Evolutionary conservation across 352 stramenopile species (phyloP).

Genomic region (Saprolegnia diclina): DNA sequence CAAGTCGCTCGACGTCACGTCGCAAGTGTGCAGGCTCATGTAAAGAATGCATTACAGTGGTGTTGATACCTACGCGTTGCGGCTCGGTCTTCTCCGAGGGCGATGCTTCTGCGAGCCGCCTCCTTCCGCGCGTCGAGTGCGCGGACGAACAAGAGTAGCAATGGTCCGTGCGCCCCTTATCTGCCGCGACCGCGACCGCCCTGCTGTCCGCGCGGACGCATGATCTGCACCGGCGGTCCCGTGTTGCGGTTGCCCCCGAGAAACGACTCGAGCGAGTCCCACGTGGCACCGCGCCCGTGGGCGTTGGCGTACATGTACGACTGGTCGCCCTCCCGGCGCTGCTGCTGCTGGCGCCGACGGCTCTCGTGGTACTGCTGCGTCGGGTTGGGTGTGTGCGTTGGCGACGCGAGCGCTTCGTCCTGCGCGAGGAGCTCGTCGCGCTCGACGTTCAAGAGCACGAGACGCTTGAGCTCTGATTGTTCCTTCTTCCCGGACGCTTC

Average conservation of each 20-base stretch:
- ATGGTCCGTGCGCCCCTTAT: background rate
- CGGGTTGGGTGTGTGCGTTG: conserved; percentile 8
- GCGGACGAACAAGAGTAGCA: background rate
- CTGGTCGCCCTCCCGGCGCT: background rate
- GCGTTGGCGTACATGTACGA: conserved; percentile 20
- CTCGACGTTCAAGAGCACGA: conserved; percentile 83
- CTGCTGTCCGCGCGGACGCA: background rate
- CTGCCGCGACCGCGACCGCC: conserved; percentile 14
- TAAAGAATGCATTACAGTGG: conserved; percentile 29
- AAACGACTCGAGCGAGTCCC: conserved; percentile 23
- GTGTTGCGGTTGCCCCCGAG: background rate
- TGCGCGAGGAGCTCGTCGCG: conserved; percentile 63
- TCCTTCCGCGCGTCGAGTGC: background rate
- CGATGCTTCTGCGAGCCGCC: background rate
- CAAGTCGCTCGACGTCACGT: conserved; percentile 36
- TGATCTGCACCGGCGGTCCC: background rate
- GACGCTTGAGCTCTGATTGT: conserved; percentile 80
- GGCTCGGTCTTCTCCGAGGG: no score
- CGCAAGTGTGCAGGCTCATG: conserved; percentile 61
- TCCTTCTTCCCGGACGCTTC: conserved; percentile 82
- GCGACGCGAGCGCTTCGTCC: conserved; percentile 11
- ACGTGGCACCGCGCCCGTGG: conserved; percentile 7
- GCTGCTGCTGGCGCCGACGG: conserved; percentile 7
- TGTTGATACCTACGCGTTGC: background rate
- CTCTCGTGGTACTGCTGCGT: conserved; percentile 14